Base-by-base conservation (phyloP, 257 asterid genomes). In the Solanum paucissectum region DNA sequence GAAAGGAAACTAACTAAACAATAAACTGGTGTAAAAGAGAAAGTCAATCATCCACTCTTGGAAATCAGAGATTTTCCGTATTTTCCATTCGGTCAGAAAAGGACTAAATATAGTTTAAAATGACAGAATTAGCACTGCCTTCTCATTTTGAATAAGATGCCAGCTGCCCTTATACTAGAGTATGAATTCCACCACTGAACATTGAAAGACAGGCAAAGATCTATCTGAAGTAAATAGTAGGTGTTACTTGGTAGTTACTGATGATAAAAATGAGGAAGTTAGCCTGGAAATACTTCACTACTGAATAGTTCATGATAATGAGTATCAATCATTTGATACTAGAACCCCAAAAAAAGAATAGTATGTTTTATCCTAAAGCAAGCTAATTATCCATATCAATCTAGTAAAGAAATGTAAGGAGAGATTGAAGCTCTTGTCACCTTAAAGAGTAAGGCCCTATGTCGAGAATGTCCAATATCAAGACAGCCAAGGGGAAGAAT, bases 401-500 rank as follows among this genome's bases (percentile, higher is more conserved):
- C 29, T 82, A 49, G 85, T 29, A 84, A 52, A 74, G 82, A 87
- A 91, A 84, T 52, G 49, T 21, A 52, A 72, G 29, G 86, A 87
- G 87, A 83, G 34, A 86, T 86, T 84, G 82, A 86, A 73, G 81
- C 60, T 84, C 86, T 90, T 85, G 87, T 90, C 87, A 97, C 99
- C 99, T 97, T 97, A 90, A 97, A 97, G 49, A 97, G 98, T 85
- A 97, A 92, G 87, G 99, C 99, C 91, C 98, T 94, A 86, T 97
- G 99, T 89, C 99, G 98, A 2, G 99, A 97, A 91, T 95, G 98
- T 83, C 99, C 99, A 88, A 96, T 90, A 93, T 96, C 98, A 86
- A 97, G 98, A 90, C 94, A 90, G 88, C 98, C 99, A 90, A 97
- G 94, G 86, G 98, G 98, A 87, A 96, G 96, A 90, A 93, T 89